Evolutionary conservation across 306 rosid genomes (phyloP).

Genomic region (Dryas octopetala): DNA sequence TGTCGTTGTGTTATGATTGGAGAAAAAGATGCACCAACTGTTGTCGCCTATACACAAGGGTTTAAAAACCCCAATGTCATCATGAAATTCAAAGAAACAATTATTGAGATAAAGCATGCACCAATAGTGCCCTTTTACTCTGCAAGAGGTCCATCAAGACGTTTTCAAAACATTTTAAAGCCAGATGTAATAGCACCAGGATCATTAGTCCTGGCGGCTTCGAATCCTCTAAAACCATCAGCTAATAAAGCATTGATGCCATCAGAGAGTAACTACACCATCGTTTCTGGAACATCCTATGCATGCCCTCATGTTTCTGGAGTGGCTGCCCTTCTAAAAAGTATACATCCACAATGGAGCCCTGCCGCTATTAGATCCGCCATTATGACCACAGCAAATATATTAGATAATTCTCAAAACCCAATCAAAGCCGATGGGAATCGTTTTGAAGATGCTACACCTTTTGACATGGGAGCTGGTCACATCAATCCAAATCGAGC

Average conservation of each 20-base stretch:
- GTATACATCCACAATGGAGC: slow-evolving; percentile 41
- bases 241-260: too few species aligned
- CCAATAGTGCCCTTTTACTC: slow-evolving; percentile 29
- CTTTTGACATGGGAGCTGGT: slow-evolving; percentile 35
- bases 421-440: too few species aligned
- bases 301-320: slow-evolving; percentile 21
- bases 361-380: slow-evolving; percentile 42
- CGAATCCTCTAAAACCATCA: too few species aligned
- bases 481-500: slow-evolving; percentile 41
- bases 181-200: slow-evolving; percentile 30
- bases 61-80: slow-evolving; percentile 9
- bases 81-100: slow-evolving; percentile 35
- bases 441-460: slow-evolving; percentile 17
- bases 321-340: not conserved
- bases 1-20: slow-evolving; percentile 28
- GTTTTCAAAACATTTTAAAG: slow-evolving; percentile 17
- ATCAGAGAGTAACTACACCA: too few species aligned
- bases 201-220: too few species aligned
- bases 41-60: not conserved
- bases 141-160: slow-evolving; percentile 44
- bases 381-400: slow-evolving; percentile 20
- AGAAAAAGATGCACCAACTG: slow-evolving; percentile 2
- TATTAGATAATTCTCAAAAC: not conserved
- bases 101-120: slow-evolving; percentile 33
- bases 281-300: not conserved